phyloP scores from a whole-genome alignment of 306 rosid species.

The Medicago truncatula region MtrunA17r5.0-ANR NC_053042.1:48680501-48681000 shows the following conservation, averaged over 20 bases:
- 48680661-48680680: no score
- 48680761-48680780: neutral
- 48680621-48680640: no score
- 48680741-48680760: neutral
- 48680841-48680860: neutral
- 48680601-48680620: no score
- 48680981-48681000: neutral
- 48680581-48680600: no score
- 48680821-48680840: neutral
- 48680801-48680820: neutral
- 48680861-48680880: neutral
- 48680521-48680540: no score
- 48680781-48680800: neutral
- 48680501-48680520: no score
- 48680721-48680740: no score
- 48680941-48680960: constrained; percentile 63
- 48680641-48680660: no score
- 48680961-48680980: constrained; percentile 48
- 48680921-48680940: constrained; percentile 1
- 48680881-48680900: neutral
- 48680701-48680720: no score
- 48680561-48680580: no score
- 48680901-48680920: neutral
- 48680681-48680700: no score
- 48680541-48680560: no score